Base-by-base conservation (phyloP, 2,329 filamentous ascomycete genomes). In the Colletotrichum liriopes region DNA sequence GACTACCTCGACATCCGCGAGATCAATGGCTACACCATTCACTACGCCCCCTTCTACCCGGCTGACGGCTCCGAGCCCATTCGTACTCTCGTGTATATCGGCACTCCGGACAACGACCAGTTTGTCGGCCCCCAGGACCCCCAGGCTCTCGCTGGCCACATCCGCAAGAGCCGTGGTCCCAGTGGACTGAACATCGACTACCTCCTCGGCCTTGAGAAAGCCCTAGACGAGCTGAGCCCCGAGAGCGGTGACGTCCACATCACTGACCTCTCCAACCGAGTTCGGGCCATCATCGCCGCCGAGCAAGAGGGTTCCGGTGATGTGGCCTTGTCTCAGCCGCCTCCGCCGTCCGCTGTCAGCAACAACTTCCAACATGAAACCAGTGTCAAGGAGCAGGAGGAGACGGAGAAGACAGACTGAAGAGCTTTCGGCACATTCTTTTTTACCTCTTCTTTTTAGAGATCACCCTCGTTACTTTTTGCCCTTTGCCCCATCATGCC, bases 11-110 rank as follows among this genome's bases (percentile, higher is more conserved):
- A 98, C 82, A 96, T 98, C 75, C 92, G 96, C 56, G 96, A 99
- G 83, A 98, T 98, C 79, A 98, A 98, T 84, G 96, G 96, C 35
- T 99, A 99, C 83, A 94, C 92, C 65, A 97, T 98, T 76, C 95
- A 98, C 82, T 94, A 95, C 82, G 94, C 95, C 37, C 91, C 93
- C 0, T 98, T 98, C 81, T 87, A 95, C 77, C 91, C 92, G 8
- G 86, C 89, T 5, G 81, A 85, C 74, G 78, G 79, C 35, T 78
- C 80, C 18, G 67, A 79, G 5, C 76, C 82, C 26, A 87, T 90
- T 77, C 82, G 80, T 65, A 87, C 88, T 71, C 89, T 98, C 74
- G 94, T 97, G 1, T 99, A 99, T 82, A 98, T 99, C 78, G 96
- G 96, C 29, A 93, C 97, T 2, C 96, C 96, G 0, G 91, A 93